A percentile compares a stretch with the other conserved stretches of the same genome.
Evolutionary conservation across 169 alveolate species (phyloP).

Genomic region (Eimeria sp.): DNA sequence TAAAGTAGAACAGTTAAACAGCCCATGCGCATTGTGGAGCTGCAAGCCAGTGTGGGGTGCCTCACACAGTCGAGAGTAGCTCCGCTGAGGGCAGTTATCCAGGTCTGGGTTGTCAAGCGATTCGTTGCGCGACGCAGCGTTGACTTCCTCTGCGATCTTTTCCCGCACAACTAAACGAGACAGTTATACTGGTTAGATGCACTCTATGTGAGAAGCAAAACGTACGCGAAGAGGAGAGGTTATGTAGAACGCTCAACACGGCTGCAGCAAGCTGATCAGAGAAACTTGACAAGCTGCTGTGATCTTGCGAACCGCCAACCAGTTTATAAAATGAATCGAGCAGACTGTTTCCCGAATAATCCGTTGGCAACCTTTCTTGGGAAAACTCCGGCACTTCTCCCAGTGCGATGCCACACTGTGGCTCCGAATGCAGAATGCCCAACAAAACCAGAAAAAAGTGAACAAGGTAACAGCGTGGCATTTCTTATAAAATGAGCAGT

Average conservation of each 20-base stretch:
- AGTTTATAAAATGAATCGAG: conserved; percentile 56
- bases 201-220: background rate
- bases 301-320: conserved; percentile 18
- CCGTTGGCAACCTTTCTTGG: conserved; percentile 10
- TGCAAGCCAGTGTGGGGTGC: background rate
- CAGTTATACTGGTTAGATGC: background rate
- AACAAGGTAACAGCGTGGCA: background rate
- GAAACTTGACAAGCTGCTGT: conserved; percentile 26
- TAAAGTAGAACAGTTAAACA: background rate
- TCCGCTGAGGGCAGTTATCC: conserved; percentile 31
- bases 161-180: conserved; percentile 30
- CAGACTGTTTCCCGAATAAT: conserved; percentile 22
- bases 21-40: background rate
- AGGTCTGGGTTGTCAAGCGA: conserved; percentile 55
- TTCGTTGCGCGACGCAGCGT: conserved; percentile 68
- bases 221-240: conserved; percentile 55
- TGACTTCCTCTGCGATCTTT: conserved; percentile 53
- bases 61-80: conserved; percentile 52
- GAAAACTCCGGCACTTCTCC: background rate
- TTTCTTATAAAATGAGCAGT: background rate
- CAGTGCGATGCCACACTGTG: background rate
- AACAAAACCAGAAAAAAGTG: background rate
- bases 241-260: conserved; percentile 51
- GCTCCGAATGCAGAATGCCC: background rate
- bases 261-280: conserved; percentile 67